A percentile compares a stretch with the other conserved stretches of the same genome.
Evolutionary conservation across 257 asterid species (phyloP).

Genomic region (Fraxinus anomala): DNA sequence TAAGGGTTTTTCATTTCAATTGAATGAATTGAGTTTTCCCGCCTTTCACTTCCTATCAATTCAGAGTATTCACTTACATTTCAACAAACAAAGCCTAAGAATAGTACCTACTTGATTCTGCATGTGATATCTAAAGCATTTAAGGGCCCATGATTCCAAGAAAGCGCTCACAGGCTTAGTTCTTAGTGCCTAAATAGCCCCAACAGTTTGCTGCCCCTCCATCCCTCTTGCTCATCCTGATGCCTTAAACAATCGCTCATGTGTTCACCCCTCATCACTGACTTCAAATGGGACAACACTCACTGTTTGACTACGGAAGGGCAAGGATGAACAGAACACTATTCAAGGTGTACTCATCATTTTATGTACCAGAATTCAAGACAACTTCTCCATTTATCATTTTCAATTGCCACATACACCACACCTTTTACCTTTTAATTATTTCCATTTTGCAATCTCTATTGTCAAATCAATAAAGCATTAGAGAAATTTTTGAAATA

Average conservation of each 20-base stretch:
- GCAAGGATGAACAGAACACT: neutral
- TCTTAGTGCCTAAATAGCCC: neutral
- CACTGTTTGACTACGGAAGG: neutral
- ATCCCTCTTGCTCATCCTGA: neutral
- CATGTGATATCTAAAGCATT: neutral
- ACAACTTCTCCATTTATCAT: neutral
- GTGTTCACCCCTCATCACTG: neutral
- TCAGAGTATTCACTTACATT: too few relatives aligned
- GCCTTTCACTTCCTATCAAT: too few relatives aligned
- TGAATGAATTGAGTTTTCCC: too few relatives aligned
- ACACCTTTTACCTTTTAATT: neutral
- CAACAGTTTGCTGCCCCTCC: neutral
- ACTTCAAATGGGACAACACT: neutral
- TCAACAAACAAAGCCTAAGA: neutral
- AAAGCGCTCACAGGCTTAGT: neutral
- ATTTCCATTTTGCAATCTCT: neutral
- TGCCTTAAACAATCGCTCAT: neutral
- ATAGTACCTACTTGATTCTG: neutral
- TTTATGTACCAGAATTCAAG: neutral
- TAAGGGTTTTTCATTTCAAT: too few relatives aligned
- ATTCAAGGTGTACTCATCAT: neutral
- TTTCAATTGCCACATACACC: neutral
- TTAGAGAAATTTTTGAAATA: neutral
- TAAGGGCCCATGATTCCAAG: neutral
- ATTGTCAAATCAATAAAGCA: neutral